Percentiles rank a stretch among this genome's conserved stretches.
Evolutionary conservation across 1,284 basidiomycete species (phyloP).

Genomic region (Ceratobasidium sp.): DNA sequence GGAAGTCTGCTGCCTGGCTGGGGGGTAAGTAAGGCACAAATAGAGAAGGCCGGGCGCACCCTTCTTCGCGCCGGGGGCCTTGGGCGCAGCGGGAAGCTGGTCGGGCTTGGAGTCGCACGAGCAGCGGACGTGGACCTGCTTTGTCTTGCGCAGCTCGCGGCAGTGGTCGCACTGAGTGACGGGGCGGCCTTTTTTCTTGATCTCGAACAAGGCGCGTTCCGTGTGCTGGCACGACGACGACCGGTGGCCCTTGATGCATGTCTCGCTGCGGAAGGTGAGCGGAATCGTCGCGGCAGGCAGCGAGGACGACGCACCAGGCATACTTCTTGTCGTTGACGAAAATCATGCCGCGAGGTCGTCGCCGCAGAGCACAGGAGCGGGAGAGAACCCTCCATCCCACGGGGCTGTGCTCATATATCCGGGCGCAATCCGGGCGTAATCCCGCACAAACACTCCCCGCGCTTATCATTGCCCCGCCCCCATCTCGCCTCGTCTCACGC

Average conservation of each 20-base stretch:
- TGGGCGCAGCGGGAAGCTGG: constrained; percentile 54
- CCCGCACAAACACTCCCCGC: constrained; percentile 22
- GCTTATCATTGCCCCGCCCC: background rate
- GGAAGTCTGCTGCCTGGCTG: constrained; percentile 52
- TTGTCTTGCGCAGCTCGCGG: constrained; percentile 77
- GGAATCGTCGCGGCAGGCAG: background rate
- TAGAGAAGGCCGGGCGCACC: constrained; percentile 58
- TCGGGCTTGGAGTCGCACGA: constrained; percentile 61
- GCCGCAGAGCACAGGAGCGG: constrained; percentile 14
- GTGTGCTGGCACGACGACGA: constrained; percentile 80
- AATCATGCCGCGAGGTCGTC: constrained; percentile 59
- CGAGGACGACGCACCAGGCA: constrained; percentile 67
- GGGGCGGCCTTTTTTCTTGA: constrained; percentile 83
- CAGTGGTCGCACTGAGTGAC: constrained; percentile 84
- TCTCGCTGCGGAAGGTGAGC: constrained; percentile 64
- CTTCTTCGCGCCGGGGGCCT: constrained; percentile 63
- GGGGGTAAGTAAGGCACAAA: constrained; percentile 43
- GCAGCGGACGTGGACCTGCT: constrained; percentile 77
- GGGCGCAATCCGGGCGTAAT: constrained; percentile 18
- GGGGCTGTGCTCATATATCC: constrained; percentile 40
- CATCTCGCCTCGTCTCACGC: constrained; percentile 34
- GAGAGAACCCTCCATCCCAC: constrained; percentile 31
- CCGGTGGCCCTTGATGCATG: constrained; percentile 85
- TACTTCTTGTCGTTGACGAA: constrained; percentile 83
- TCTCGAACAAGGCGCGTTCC: constrained; percentile 79